Conservation (phyloP, 805 yeast genomes). For the Wickerhamomyces tratensis region DNA sequence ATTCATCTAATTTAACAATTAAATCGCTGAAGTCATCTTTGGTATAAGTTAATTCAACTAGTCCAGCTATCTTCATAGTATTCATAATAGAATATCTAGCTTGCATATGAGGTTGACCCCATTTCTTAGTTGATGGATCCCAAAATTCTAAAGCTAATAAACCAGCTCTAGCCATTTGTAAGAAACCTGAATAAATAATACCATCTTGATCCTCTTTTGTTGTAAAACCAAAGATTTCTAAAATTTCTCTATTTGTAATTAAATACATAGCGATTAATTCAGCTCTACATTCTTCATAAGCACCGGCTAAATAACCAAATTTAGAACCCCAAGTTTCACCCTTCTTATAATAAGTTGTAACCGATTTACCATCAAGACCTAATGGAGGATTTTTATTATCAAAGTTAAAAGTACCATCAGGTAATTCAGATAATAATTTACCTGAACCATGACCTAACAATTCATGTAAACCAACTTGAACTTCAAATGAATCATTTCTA, state of each 20-base stretch:
- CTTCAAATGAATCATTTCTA: conserved; percentile 79
- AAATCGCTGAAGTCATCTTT: conserved; percentile 48
- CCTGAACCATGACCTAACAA: conserved; percentile 90
- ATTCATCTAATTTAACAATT: conserved; percentile 45
- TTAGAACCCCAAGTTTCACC: conserved; percentile 90
- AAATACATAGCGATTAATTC: conserved; percentile 82
- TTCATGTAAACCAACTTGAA: conserved; percentile 91
- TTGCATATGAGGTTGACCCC: conserved; percentile 97
- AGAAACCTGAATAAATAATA: conserved; percentile 55
- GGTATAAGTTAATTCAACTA: conserved; percentile 42
- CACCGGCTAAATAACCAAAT: conserved; percentile 75
- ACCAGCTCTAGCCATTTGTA: conserved; percentile 87
- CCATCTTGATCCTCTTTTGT: conserved; percentile 50
- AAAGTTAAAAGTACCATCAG: conserved; percentile 61
- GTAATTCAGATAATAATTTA: conserved; percentile 54
- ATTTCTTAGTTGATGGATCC: conserved; percentile 72
- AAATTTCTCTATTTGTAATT: conserved; percentile 55
- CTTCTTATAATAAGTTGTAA: conserved; percentile 59
- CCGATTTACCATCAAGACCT: conserved; percentile 51
- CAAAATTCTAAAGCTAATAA: conserved; percentile 73
- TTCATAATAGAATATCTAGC: conserved; percentile 83
- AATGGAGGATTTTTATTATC: conserved; percentile 54
- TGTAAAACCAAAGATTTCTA: conserved; percentile 64
- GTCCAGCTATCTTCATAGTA: conserved; percentile 55
- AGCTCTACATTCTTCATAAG: conserved; percentile 90